Evolutionary conservation across 352 stramenopile species (phyloP), one percentile per base, ranked within the genome.

Genomic region (Phytophthora foliorum): DNA sequence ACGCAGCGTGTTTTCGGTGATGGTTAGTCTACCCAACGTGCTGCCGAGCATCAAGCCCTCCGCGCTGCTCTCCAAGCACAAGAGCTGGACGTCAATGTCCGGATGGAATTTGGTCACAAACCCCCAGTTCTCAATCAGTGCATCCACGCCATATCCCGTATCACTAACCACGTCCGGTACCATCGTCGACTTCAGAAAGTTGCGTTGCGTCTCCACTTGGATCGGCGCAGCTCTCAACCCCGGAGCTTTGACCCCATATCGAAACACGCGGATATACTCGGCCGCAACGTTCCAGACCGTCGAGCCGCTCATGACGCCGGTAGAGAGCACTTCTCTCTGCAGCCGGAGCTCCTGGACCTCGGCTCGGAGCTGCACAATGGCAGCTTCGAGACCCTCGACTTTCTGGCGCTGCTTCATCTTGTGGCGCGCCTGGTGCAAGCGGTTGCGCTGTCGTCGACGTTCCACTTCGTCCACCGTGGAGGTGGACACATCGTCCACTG

Each of bases 231-330:
- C n/a, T n/a, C 5, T 2, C 21, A 36, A 21, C 9, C 10, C 22
- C 16, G 49, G 24, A 13, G 34, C 8, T 31, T 25, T 13, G 1
- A 63, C 52, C 5, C 61, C 61, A 44, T 58, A 58, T 25, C 61
- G 61, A 11, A 69, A 69, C 14, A 69, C 11, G 13, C 54, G 54
- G 46, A 70, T 49, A 25, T 65, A 64, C 46, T 58, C 54, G 14
- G 54, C 54, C 14, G 29, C 54, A 1, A 70, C 54, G 19, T 64
- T 64, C 63, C 63, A 70, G 19, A 65, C 32, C 36, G 63, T 70
- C n/a, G 46, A 42, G 29, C 31, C 55, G 45, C 45, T 56, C 44
- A 61, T 49, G 16, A 54, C 29, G 14, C 59, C 45, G 8, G 24
- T 36, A 10, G 34, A 45, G 7, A 57, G 4, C 24, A 44, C 48